phyloP scores from a whole-genome alignment of 2,329 filamentous ascomycete genomes.

The Colletotrichum shisoi region DNA sequence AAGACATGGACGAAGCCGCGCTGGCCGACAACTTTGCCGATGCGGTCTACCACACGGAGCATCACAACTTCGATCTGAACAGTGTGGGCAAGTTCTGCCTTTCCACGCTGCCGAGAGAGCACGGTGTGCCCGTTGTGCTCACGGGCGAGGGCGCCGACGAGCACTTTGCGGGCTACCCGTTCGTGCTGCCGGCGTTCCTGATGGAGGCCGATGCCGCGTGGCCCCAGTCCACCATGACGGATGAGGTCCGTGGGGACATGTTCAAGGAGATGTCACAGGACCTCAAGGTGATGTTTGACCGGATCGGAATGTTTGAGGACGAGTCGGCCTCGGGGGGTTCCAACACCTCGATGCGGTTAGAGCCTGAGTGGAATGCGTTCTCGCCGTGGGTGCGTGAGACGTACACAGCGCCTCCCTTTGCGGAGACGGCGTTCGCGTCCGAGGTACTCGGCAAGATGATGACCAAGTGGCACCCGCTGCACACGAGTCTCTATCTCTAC shows the following conservation, averaged over 20 bases:
- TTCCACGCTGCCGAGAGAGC: slow-evolving; percentile 53
- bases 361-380: slow-evolving; percentile 34
- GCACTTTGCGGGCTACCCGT: slow-evolving; percentile 61
- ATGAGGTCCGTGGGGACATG: slow-evolving; percentile 23
- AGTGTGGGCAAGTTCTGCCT: slow-evolving; percentile 61
- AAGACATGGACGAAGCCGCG: slow-evolving; percentile 44
- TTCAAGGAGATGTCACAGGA: slow-evolving; percentile 31
- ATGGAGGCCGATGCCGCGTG: slow-evolving; percentile 56
- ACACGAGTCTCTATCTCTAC: slow-evolving; percentile 45
- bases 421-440: slow-evolving; percentile 31
- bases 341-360: slow-evolving; percentile 20
- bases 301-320: slow-evolving; percentile 37
- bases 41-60: slow-evolving; percentile 46
- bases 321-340: slow-evolving; percentile 14
- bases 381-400: slow-evolving; percentile 36
- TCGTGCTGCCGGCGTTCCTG: slow-evolving; percentile 57
- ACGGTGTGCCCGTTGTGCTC: slow-evolving; percentile 62
- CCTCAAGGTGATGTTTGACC: slow-evolving; percentile 31
- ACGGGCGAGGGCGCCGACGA: slow-evolving; percentile 64
- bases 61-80: slow-evolving; percentile 57
- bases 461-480: slow-evolving; percentile 46
- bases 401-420: slow-evolving; percentile 39
- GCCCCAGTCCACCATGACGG: slow-evolving; percentile 41
- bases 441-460: slow-evolving; percentile 43
- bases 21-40: slow-evolving; percentile 47